Evolutionary conservation across 352 stramenopile genomes (phyloP).

Genomic region (Phytophthora pseudosyringae): DNA sequence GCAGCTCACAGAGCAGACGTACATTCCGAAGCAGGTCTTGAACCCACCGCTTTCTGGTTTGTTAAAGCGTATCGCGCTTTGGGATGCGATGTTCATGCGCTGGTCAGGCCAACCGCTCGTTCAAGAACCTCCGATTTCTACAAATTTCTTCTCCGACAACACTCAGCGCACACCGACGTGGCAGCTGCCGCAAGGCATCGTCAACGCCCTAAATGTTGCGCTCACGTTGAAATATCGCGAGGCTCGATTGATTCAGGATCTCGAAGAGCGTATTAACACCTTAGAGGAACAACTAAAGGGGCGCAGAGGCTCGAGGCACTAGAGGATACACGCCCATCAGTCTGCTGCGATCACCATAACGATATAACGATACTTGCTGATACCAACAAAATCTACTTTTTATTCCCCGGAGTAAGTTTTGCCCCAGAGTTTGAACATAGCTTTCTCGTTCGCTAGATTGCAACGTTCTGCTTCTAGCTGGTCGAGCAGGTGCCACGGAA

Average conservation of each 20-base stretch:
- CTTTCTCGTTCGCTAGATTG: slow-evolving; percentile 61
- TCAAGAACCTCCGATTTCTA: slow-evolving; percentile 42
- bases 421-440: slow-evolving; percentile 64
- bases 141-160: slow-evolving; percentile 71
- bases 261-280: slow-evolving; percentile 41
- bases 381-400: slow-evolving; percentile 5
- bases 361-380: slow-evolving; percentile 9
- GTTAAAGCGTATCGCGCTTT: slow-evolving; percentile 68
- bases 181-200: slow-evolving; percentile 61
- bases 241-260: slow-evolving; percentile 47
- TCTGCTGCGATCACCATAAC: neutral
- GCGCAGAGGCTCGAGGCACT: slow-evolving; percentile 38
- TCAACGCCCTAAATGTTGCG: slow-evolving; percentile 57
- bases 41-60: slow-evolving; percentile 64
- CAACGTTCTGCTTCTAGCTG: slow-evolving; percentile 55
- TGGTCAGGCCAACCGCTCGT: slow-evolving; percentile 75
- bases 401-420: slow-evolving; percentile 33
- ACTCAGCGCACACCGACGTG: slow-evolving; percentile 60
- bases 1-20: slow-evolving; percentile 66
- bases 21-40: slow-evolving; percentile 56
- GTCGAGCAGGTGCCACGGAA: slow-evolving; percentile 79
- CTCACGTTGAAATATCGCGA: slow-evolving; percentile 53
- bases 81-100: slow-evolving; percentile 76
- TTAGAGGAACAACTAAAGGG: slow-evolving; percentile 43
- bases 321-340: slow-evolving; percentile 15